Evolutionary conservation across 331 rosid species (phyloP).

Genomic region (Dryas integrifolia): DNA sequence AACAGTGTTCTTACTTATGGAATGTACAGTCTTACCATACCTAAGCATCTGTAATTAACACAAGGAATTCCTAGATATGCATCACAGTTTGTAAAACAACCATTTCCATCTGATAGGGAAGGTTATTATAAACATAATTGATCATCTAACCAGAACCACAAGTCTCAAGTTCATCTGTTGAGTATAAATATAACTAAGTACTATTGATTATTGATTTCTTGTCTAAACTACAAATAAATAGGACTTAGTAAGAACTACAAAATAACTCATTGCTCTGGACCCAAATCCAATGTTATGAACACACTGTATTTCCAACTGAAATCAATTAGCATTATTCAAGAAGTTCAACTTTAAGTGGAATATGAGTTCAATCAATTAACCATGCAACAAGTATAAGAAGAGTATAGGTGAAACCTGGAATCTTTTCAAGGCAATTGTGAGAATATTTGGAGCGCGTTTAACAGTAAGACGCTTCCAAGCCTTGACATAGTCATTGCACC

Average conservation of each 20-base stretch:
- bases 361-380: not conserved
- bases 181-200: not conserved
- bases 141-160: not conserved
- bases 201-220: not conserved
- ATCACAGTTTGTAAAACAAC: not conserved
- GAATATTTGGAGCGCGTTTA: slow-evolving; percentile 81
- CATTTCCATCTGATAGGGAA: not conserved
- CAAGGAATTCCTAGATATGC: not conserved
- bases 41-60: not conserved
- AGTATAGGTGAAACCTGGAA: slow-evolving; percentile 64
- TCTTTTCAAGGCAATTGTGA: slow-evolving; percentile 93
- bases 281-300: slow-evolving; percentile 4
- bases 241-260: not conserved
- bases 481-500: slow-evolving; percentile 97
- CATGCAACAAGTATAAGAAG: not conserved
- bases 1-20: not conserved
- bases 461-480: slow-evolving; percentile 87
- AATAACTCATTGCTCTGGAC: not conserved
- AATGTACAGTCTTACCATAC: not conserved
- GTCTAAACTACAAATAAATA: not conserved
- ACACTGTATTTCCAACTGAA: not conserved
- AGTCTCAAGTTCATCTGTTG: not conserved
- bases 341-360: not conserved
- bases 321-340: not conserved
- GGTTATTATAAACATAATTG: not conserved